Base-by-base conservation (phyloP, 345 rosid genomes). In the Atalantia buxifolia region DNA sequence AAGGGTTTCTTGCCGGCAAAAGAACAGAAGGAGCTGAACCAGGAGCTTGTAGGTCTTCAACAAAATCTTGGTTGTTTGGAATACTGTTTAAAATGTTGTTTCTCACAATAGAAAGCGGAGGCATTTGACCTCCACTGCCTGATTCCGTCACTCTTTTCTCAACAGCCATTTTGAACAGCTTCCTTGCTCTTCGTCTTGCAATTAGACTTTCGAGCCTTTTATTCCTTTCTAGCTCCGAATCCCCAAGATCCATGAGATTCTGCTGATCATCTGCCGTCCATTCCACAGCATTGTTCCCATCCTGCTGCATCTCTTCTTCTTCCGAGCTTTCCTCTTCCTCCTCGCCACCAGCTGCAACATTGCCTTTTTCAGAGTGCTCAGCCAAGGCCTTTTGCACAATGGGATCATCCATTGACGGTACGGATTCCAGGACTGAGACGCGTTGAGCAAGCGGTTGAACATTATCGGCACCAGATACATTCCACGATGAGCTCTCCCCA, bases 221-320 rank as follows among this genome's bases (percentile, higher is more conserved):
- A 84, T 92, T 92, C 64, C 97, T 81, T 84, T 96, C 99, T 7
- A 91, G 70, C 89, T 94, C 97, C 0, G 99, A 89, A 61, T 89
- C 66, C 33, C 99, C 98, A 8, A 94, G 93, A 79, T 96, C 97
- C 93, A 89, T 90, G 7, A 90, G 83, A 81, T 94, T 94, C 88
- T 92, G 89, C 79, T 92, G 94, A 81, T 94, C 97, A 81, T 90
- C 90, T 70, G 87, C 94, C 3, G 88, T 94, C 98, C 97, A 93
- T 80, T 86, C 91, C 27, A 89, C 87, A 0, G 88, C 95, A 73
- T 84, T 80, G 33, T 80, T 84, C 62, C 81, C 48, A 24, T 78
- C 81, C 60, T 73, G 83, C 36, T 74, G 85, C 0, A 69, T 74
- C 77, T 84, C 90, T 30, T 83, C 85, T 22, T 81, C 90, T 4